Evolutionary conservation across 139 green algal species (phyloP), one percentile per base, ranked within the genome.

Genomic region (Chlamydomonas schloesseri): DNA sequence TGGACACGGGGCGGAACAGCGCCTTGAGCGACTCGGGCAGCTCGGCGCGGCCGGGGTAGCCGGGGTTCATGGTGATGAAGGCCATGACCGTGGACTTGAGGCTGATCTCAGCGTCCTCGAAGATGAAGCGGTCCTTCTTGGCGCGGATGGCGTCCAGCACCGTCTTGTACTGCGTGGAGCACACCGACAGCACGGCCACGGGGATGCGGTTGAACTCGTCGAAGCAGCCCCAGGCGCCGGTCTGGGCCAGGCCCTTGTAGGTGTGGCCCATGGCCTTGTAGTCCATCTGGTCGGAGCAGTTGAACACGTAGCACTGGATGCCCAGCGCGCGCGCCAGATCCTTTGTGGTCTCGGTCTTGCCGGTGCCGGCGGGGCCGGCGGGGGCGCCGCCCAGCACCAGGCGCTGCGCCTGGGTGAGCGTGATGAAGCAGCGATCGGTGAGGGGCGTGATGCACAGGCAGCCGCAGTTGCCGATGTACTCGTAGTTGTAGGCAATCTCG

Each of bases 61-160:
- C 96, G 33, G 97, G 97, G 90, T 99, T 99, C 97, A 99, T 99
- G n/a, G 97, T 99, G 90, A 99, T 98, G 90, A 98, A 98, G 65
- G 96, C 95, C 96, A 98, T 98, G 53, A 96, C 92, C 5, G 93
- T 94, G 33, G 86, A 89, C 84, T 86, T 86, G 23, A 97, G 86
- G 14, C 37, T 46, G 69, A 97, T 94, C 90, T 97, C 94, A 21
- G 95, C 92, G 4, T 97, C 94, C 88, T 96, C 94, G 88, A 97
- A 96, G 9, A 93, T 47, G 84, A 96, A 96, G 67, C 87, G 87
- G 69, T 96, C 90, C 89, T 98, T 97, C 53, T 90, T 87, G 0
- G 95, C 93, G 34, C 96, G 93, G 76, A 99, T 93, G 1, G 94
- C 97, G 85, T 99, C 97, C 75, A 99, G 92, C 78, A 99, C 95